These are phyloP conservation scores for Trichoderma sp. DNA, from an alignment of 2,329 filamentous ascomycete species.

Conservation along the genomic window DNA sequence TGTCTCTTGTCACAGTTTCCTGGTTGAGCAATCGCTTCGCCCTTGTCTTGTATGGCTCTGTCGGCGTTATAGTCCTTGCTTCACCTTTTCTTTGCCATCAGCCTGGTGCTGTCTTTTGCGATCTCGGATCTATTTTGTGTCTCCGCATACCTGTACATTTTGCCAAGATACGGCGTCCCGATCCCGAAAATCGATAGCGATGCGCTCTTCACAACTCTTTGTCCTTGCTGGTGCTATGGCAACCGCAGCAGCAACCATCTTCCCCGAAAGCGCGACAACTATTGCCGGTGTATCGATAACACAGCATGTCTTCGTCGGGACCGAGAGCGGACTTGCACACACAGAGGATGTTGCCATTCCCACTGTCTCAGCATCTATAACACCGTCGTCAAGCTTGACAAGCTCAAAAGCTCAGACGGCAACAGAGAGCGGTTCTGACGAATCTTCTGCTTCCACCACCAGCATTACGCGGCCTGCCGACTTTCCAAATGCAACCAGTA, in stretches of 20 bases:
- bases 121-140: background rate
- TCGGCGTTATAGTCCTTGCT: slow-evolving; percentile 17
- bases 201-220: slow-evolving; percentile 29
- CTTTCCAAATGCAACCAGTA: slow-evolving; percentile 25
- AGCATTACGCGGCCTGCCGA: slow-evolving; percentile 3
- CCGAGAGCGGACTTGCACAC: background rate
- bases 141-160: slow-evolving; percentile 14
- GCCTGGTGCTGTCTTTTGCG: slow-evolving; percentile 22
- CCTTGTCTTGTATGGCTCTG: slow-evolving; percentile 13
- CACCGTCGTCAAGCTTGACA: background rate
- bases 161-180: slow-evolving; percentile 13
- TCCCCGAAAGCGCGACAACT: slow-evolving; percentile 8
- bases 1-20: slow-evolving; percentile 4
- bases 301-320: background rate
- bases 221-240: slow-evolving; percentile 25
- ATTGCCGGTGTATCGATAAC: slow-evolving; percentile 5
- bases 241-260: slow-evolving; percentile 20
- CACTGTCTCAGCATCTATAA: slow-evolving; percentile 12
- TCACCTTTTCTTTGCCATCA: slow-evolving; percentile 2
- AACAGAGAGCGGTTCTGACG: background rate
- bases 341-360: slow-evolving; percentile 4
- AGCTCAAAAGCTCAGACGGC: background rate
- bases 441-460: background rate
- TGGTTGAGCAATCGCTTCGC: slow-evolving; percentile 8
- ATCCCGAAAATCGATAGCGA: slow-evolving; percentile 16